A percentile compares a stretch with the other conserved stretches of the same genome.
These are phyloP conservation scores for Pholiota molesta DNA, from an alignment of 768 basidiomycete genomes.

Conservation along the genomic window DNA sequence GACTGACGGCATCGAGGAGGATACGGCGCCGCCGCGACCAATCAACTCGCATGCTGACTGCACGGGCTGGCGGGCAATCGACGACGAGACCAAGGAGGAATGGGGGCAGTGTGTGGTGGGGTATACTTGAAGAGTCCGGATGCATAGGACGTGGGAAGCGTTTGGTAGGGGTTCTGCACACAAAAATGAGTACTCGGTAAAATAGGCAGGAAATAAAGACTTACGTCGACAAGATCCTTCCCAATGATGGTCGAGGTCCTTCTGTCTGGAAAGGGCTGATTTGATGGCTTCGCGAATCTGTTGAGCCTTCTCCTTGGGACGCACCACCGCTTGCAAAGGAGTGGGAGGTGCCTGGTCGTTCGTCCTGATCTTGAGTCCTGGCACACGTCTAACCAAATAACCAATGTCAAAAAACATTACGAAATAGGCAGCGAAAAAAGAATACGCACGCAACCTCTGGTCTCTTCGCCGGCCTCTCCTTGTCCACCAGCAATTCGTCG, in stretches of 20 bases:
- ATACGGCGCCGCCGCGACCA: slow-evolving; percentile 84
- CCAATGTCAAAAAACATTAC: slow-evolving; percentile 14
- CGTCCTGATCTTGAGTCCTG: slow-evolving; percentile 56
- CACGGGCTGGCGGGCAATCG: slow-evolving; percentile 31
- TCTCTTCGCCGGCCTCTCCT: slow-evolving; percentile 65
- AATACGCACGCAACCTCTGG: slow-evolving; percentile 40
- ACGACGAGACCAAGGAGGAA: slow-evolving; percentile 31
- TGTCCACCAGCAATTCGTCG: slow-evolving; percentile 75
- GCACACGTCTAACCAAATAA: slow-evolving; percentile 39
- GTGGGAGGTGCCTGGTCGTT: slow-evolving; percentile 43
- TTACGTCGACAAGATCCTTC: slow-evolving; percentile 86
- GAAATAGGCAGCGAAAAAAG: not conserved
- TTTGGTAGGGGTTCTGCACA: slow-evolving; percentile 70
- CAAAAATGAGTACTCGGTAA: slow-evolving; percentile 3
- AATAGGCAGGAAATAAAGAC: slow-evolving; percentile 20
- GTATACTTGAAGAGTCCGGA: slow-evolving; percentile 71
- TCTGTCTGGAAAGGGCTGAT: slow-evolving; percentile 59
- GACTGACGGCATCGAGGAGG: slow-evolving; percentile 49
- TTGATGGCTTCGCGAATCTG: slow-evolving; percentile 67
- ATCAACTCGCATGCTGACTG: slow-evolving; percentile 76
- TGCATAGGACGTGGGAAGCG: slow-evolving; percentile 55
- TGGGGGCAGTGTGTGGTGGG: slow-evolving; percentile 39
- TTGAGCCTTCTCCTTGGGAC: slow-evolving; percentile 67
- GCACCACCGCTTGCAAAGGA: slow-evolving; percentile 53
- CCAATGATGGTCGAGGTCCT: slow-evolving; percentile 80